A percentile compares a stretch with the other conserved stretches of the same genome.
phyloP scores from a whole-genome alignment of 305 asterid species.

The Salvia sclarea region DNA sequence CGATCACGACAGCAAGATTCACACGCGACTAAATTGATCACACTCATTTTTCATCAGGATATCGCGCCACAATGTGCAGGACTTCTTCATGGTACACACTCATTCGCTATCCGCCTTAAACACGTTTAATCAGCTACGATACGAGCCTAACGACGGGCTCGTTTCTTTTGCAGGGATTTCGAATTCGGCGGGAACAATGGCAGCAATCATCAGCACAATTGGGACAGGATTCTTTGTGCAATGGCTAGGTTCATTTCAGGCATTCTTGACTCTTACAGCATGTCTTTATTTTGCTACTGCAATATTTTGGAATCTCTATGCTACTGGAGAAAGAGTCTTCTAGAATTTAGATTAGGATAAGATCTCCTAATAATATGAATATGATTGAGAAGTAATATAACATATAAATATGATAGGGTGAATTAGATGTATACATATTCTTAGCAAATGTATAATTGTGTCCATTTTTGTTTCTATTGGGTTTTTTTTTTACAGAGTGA shows the following conservation, averaged over 20 bases:
- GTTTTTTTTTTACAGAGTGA: not conserved
- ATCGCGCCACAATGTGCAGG: constrained; percentile 92
- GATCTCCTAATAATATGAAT: not conserved
- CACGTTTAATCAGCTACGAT: not conserved
- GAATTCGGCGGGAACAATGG: constrained; percentile 91
- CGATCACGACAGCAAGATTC: not conserved
- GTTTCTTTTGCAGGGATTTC: constrained; percentile 63
- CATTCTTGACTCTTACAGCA: constrained; percentile 82
- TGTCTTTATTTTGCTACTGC: constrained; percentile 77
- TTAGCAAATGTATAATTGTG: constrained; percentile 10
- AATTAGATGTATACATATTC: not conserved
- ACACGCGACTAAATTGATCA: not conserved
- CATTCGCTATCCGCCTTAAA: not conserved
- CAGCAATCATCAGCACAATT: constrained; percentile 87
- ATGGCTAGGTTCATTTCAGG: constrained; percentile 94
- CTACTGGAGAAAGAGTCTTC: constrained; percentile 90
- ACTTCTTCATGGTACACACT: constrained; percentile 71
- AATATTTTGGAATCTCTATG: constrained; percentile 78
- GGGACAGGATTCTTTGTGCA: constrained; percentile 89
- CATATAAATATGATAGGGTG: not conserved
- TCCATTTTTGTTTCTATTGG: not conserved
- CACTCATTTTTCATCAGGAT: constrained; percentile 53
- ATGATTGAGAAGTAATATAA: not conserved
- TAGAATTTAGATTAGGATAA: constrained; percentile 29
- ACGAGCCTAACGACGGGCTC: not conserved